These are phyloP conservation scores for Margaritispora aquatica DNA, from an alignment of 495 filamentous ascomycete genomes.

Conservation along the genomic window DNA sequence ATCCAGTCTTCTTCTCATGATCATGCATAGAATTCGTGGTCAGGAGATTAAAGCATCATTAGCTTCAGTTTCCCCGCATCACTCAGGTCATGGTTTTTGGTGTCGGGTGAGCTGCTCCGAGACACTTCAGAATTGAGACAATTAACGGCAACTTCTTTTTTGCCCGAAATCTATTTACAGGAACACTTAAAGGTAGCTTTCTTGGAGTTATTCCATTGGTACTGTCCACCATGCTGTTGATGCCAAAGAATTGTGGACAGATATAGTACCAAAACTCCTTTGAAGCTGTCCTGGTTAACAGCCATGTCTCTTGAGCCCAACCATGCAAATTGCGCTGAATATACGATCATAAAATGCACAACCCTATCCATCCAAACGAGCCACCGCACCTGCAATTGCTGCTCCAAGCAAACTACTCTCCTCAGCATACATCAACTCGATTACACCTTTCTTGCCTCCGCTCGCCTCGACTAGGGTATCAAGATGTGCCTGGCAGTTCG, in stretches of 20 bases:
- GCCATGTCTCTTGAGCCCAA: neutral
- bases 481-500: slow-evolving; percentile 42
- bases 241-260: neutral
- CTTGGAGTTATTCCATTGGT: neutral
- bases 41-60: neutral
- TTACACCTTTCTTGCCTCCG: slow-evolving; percentile 26
- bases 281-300: too few species aligned
- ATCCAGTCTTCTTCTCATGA: neutral
- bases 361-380: slow-evolving; percentile 29
- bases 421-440: slow-evolving; percentile 47
- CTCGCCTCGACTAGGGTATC: slow-evolving; percentile 35
- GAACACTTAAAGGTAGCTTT: too few species aligned
- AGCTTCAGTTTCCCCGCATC: neutral
- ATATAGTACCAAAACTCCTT: too few species aligned
- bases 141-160: neutral
- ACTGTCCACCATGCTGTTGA: neutral
- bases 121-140: neutral
- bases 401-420: slow-evolving; percentile 60
- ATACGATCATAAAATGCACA: slow-evolving; percentile 2
- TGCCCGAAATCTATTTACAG: neutral
- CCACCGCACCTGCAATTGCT: slow-evolving; percentile 49
- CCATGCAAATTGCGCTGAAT: neutral
- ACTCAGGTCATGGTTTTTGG: neutral
- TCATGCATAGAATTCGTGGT: neutral
- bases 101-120: neutral